Evolutionary conservation across 768 basidiomycete genomes (phyloP), one percentile per base, ranked within the genome.

Genomic region (Trametes cubensis): DNA sequence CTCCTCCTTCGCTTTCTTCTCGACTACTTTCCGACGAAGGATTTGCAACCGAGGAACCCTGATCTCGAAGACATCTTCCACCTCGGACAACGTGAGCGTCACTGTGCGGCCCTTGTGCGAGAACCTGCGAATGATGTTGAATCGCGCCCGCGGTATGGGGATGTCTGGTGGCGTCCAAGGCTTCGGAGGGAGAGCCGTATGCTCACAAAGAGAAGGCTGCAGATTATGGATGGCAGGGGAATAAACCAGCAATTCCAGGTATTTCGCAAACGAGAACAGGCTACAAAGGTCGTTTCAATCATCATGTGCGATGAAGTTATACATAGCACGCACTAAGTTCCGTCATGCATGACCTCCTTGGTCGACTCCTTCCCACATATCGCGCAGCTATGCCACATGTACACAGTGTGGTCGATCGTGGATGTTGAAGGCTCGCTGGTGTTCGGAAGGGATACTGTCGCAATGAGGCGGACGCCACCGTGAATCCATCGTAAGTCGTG

Each of bases 31-130:
- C 28, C 70, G 64, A 6, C 76, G 76, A 39, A 74, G 71, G 34
- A 89, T 81, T 70, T 89, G 87, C 55, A 89, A 66, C 47, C 83
- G 70, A 4, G 89, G 89, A 0, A 86, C 79, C 3, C 79, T 77
- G 7, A 89, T 69, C 65, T 91, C 86, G 65, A 82, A 89, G 6
- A 90, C 73, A 63, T 87, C 83, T 11, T 82, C 79, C 10, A 84
- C 72, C 1, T 72, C 62, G 0, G 81, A 78, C 4, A 85, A 65
- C 0, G 80, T 69, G 55, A 89, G 77, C 0, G 82, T 76, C 2
- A 89, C 72, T 2, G 61, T 65, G 34, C 67, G 67, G 0, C 66
- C 67, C 23, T 68, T 71, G 77, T 75, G 48, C 72, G 66, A 74
- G 69, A 76, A 88, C 70, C 78, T 73, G 7, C 78, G 74, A 39